A percentile compares a stretch with the other conserved stretches of the same genome.
These are phyloP conservation scores for Neonectria ditissima DNA, from an alignment of 2,329 filamentous ascomycete species.

Conservation along the genomic window DNA sequence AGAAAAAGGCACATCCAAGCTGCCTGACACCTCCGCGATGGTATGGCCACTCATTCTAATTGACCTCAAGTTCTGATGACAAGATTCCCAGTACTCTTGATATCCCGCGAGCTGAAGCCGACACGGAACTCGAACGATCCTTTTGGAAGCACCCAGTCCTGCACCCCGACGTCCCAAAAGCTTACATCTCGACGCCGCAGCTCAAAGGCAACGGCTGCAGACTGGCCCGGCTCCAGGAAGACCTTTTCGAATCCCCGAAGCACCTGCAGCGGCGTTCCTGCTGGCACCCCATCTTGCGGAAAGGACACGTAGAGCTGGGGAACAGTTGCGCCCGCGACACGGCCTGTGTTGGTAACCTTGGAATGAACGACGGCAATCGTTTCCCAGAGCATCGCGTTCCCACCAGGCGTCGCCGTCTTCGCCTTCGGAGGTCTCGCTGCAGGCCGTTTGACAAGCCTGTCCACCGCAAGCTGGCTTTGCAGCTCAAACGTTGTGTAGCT, in stretches of 20 bases:
- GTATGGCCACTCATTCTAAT: neutral
- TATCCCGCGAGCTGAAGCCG: conserved; percentile 19
- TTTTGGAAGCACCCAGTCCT: conserved; percentile 49
- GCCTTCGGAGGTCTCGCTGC: conserved; percentile 50
- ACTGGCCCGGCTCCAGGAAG: conserved; percentile 53
- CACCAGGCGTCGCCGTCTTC: neutral
- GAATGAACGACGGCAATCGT: conserved; percentile 58
- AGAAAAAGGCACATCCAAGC: too few relatives aligned
- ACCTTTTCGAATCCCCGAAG: conserved; percentile 64
- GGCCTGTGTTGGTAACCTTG: conserved; percentile 62
- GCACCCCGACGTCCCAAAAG: conserved; percentile 56
- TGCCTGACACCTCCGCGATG: too few relatives aligned
- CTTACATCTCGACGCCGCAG: conserved; percentile 59
- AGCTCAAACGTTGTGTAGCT: conserved; percentile 73
- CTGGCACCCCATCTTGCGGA: conserved; percentile 45
- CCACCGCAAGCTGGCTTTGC: neutral
- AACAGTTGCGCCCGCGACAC: conserved; percentile 58
- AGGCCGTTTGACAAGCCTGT: neutral
- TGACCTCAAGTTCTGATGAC: neutral
- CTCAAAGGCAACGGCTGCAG: conserved; percentile 53
- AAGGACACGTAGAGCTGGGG: conserved; percentile 64
- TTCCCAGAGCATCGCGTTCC: conserved; percentile 62
- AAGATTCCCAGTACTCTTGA: neutral
- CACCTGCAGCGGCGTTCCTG: conserved; percentile 52
- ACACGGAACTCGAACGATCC: conserved; percentile 17